Conservation (phyloP, 78 protist genomes). For the Planoprotostelium fungivorum region DNA sequence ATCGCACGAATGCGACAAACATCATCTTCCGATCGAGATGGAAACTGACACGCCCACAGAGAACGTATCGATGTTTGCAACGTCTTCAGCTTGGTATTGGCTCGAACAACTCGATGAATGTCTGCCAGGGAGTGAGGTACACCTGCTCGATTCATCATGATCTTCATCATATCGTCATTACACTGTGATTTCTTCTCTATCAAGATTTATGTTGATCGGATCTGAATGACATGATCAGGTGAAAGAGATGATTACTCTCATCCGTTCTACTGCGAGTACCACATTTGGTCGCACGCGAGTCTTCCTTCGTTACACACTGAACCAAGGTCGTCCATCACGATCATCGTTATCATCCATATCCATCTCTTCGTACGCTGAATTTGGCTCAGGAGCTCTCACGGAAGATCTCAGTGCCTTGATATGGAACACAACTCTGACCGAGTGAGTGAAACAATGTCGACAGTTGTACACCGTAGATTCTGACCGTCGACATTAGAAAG, state of each 20-base stretch:
- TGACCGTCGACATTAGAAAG: no score
- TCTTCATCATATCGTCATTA: neutral
- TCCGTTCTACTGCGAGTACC: neutral
- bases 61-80: neutral
- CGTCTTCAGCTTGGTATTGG: neutral
- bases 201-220: neutral
- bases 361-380: no score
- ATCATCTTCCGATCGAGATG: neutral
- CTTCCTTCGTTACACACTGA: neutral
- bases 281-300: neutral
- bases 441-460: no score
- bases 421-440: neutral
- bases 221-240: no score
- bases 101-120: neutral
- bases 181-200: neutral
- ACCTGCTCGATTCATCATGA: no score
- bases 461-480: no score
- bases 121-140: neutral
- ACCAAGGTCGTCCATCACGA: neutral
- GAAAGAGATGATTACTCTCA: neutral
- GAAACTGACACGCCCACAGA: no score
- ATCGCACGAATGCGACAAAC: neutral
- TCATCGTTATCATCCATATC: no score
- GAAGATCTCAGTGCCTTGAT: neutral
- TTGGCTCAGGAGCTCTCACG: neutral